Base-by-base conservation (phyloP, 371 early-diverging fungal species). In the Basidiobolus meristosporus region DNA sequence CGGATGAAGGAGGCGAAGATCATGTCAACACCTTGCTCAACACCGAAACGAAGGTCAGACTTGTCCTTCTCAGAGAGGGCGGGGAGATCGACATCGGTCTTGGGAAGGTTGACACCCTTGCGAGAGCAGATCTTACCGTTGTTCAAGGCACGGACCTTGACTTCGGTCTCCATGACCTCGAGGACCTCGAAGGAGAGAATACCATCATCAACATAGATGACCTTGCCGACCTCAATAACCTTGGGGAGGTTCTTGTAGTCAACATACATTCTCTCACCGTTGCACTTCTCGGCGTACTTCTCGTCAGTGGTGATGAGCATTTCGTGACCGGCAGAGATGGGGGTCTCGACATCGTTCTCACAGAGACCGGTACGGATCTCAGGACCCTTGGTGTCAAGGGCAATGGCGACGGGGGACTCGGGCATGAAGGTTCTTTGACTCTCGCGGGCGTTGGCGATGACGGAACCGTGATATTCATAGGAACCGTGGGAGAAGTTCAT, bases 1-100 rank as follows among this genome's bases (percentile, higher is more conserved):
- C 91, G 79, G 52, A 98, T 84, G 52, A 98, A 98, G 7, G 95
- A 93, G 6, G 92, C 97, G 68, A 97, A 96, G 48, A 98, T 63
- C 43, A 92, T 77, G 56, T 98, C 98, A 10, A 98, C 82, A 21
- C 80, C 78, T 56, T 95, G 73, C 62, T 85, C 69, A 37, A 98
- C 76, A 31, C 91, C 99, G 63, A 96, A 97, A 29, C 45, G 50
- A 42, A 98, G 66, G 50, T 96, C 95, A 18, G 54, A 48, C 50
- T 74, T 84, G 60, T 98, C 98, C 63, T 95, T 95, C 43, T 84
- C 87, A 7, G 88, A 90, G 41, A 97, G 70, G 1, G 89, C 87
- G 10, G 91, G 96, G 38, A 91, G 67, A 53, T 88, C n/a, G n/a
- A n/a, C n/a, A n/a, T n/a, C n/a, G n/a, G n/a, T n/a, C n/a, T n/a